Percentiles rank a stretch among this genome's conserved stretches.
These are phyloP conservation scores for Cavenderia fasciculata DNA, from an alignment of 78 protist genomes.

Conservation along the genomic window DNA sequence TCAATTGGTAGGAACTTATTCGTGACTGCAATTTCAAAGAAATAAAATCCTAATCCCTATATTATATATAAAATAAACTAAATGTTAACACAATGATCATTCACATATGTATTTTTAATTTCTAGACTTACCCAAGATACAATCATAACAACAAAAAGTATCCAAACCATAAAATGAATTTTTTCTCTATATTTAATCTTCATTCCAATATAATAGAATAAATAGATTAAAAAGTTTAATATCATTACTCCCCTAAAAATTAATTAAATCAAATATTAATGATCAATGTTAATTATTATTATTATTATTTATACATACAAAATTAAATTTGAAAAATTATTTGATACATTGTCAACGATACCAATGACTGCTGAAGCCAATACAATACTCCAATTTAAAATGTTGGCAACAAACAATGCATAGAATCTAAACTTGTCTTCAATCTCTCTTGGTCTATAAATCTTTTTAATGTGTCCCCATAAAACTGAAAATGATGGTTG, in stretches of 20 bases:
- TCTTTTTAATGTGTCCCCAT: constrained; percentile 10
- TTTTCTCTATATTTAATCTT: constrained; percentile 63
- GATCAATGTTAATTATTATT: background rate
- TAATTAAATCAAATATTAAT: background rate
- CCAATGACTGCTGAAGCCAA: constrained; percentile 26
- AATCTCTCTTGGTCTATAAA: constrained; percentile 15
- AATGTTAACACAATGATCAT: too few relatives aligned
- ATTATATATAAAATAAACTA: too few relatives aligned
- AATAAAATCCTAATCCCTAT: constrained; percentile 58
- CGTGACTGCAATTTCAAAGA: constrained; percentile 60
- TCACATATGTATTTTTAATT: too few relatives aligned
- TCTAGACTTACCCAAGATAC: constrained; percentile 39
- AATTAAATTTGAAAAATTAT: constrained; percentile 61
- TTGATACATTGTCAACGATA: constrained; percentile 29
- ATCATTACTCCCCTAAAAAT: constrained; percentile 58
- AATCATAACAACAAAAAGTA: constrained; percentile 43
- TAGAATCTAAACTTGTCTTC: constrained; percentile 55
- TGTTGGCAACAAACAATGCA: constrained; percentile 33
- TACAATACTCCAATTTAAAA: constrained; percentile 43
- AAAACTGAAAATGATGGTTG: constrained; percentile 18
- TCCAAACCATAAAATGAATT: constrained; percentile 41
- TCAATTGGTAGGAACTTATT: constrained; percentile 61
- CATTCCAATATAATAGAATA: constrained; percentile 78
- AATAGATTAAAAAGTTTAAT: constrained; percentile 66
- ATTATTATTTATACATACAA: constrained; percentile 32